These are phyloP conservation scores for Litchi chinensis DNA, from an alignment of 345 rosid genomes.

Conservation along the genomic window DNA sequence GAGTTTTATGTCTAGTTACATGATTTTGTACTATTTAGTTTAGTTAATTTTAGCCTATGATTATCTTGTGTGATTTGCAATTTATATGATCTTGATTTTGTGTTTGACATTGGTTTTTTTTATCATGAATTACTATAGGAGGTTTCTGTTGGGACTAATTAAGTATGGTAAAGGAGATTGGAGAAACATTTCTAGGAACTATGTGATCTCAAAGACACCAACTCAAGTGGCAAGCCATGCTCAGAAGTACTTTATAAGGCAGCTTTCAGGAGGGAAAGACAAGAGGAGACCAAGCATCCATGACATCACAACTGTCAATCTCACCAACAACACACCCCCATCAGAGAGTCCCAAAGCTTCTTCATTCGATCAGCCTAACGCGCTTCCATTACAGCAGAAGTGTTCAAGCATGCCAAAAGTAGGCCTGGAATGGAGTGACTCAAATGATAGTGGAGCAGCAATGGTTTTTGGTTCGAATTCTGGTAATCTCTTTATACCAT, in stretches of 20 bases:
- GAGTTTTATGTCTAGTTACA: not conserved
- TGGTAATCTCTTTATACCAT: conserved; percentile 33
- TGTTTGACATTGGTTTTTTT: conserved; percentile 23
- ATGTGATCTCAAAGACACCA: conserved; percentile 84
- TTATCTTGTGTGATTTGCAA: not conserved
- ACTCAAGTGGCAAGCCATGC: conserved; percentile 99
- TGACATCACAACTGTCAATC: conserved; percentile 76
- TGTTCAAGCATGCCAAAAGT: conserved; percentile 26
- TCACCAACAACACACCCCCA: conserved; percentile 31
- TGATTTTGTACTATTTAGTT: not conserved
- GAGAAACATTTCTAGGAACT: conserved; percentile 92
- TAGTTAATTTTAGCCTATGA: too few relatives aligned
- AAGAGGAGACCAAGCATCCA: conserved; percentile 95
- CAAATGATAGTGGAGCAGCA: conserved; percentile 25
- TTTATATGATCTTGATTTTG: not conserved
- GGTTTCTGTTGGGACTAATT: conserved; percentile 77
- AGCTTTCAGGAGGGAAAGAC: conserved; percentile 78
- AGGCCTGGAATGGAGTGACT: conserved; percentile 26
- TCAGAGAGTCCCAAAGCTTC: conserved; percentile 21
- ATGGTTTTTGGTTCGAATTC: conserved; percentile 33
- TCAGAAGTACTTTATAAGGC: conserved; percentile 93
- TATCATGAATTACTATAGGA: conserved; percentile 41
- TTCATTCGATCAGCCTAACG: conserved; percentile 21
- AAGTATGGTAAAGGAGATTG: conserved; percentile 97
- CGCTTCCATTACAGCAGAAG: conserved; percentile 27